phyloP scores from a whole-genome alignment of 2,329 filamentous ascomycete genomes.

The Nigrospora oryzae region DNA sequence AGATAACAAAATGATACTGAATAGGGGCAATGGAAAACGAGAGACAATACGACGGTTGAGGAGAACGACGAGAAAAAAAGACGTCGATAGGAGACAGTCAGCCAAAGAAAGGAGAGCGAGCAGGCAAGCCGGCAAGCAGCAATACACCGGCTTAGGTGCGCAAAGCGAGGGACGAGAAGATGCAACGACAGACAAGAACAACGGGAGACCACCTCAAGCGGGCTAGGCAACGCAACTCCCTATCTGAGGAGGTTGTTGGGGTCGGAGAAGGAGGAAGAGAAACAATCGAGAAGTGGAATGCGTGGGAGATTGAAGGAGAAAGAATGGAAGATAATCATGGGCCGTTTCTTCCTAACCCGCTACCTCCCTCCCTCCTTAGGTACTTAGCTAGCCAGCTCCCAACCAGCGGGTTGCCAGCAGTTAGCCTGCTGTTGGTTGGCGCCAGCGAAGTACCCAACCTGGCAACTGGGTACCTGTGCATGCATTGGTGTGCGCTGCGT shows the following conservation, averaged over 20 bases:
- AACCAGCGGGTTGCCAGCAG: no score
- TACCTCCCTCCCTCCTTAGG: no score
- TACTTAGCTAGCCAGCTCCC: no score
- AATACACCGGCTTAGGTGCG: neutral
- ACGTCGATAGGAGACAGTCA: neutral
- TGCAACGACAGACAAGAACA: neutral
- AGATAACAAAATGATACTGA: neutral
- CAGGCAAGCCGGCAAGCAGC: neutral
- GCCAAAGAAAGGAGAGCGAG: neutral
- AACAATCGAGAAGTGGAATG: neutral
- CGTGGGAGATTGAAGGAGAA: no score
- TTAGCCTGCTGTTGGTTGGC: no score
- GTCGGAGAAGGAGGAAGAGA: neutral
- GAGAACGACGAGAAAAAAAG: no score
- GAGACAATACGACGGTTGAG: constrained; percentile 1
- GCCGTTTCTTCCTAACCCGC: no score
- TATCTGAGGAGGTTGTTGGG: neutral
- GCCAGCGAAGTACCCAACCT: no score
- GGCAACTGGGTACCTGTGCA: no score
- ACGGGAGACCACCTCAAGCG: no score
- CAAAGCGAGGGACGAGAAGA: neutral
- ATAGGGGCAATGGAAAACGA: neutral
- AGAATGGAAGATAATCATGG: no score
- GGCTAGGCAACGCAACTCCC: neutral
- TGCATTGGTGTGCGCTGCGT: no score